A percentile compares a stretch with the other conserved stretches of the same genome.
These are phyloP conservation scores for Handroanthus guayacan DNA, from an alignment of 257 asterid genomes.

Conservation along the genomic window DNA sequence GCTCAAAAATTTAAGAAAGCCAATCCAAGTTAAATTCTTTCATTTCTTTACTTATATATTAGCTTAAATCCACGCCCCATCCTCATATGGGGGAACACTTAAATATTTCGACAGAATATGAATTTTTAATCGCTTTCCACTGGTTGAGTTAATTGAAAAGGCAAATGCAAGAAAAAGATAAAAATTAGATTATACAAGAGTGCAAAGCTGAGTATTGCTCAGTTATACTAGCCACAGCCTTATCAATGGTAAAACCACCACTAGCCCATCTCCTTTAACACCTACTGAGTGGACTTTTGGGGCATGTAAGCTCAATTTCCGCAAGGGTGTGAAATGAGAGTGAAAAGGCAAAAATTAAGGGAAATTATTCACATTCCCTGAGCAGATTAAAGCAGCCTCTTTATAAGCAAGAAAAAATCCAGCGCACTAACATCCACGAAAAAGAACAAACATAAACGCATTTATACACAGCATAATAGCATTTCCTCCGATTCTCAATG, in stretches of 20 bases:
- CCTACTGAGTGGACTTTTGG: neutral
- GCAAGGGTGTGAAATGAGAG: neutral
- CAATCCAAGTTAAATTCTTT: too few relatives aligned
- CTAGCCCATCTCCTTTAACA: neutral
- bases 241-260: conserved; percentile 15
- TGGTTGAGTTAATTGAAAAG: neutral
- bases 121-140: neutral
- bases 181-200: neutral
- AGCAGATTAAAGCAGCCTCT: conserved; percentile 11
- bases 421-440: neutral
- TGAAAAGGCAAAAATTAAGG: neutral
- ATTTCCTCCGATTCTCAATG: conserved; percentile 8
- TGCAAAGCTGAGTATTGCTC: neutral
- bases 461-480: neutral
- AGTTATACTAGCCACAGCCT: neutral
- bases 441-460: neutral
- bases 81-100: too few relatives aligned
- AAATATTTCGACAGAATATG: too few relatives aligned
- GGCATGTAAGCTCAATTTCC: conserved; percentile 17
- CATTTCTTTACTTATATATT: too few relatives aligned
- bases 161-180: neutral
- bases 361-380: conserved; percentile 16
- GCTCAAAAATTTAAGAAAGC: neutral
- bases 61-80: too few relatives aligned
- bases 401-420: neutral